Conservation (phyloP, 805 yeast species). For the Pichia ethanolica region DNA sequence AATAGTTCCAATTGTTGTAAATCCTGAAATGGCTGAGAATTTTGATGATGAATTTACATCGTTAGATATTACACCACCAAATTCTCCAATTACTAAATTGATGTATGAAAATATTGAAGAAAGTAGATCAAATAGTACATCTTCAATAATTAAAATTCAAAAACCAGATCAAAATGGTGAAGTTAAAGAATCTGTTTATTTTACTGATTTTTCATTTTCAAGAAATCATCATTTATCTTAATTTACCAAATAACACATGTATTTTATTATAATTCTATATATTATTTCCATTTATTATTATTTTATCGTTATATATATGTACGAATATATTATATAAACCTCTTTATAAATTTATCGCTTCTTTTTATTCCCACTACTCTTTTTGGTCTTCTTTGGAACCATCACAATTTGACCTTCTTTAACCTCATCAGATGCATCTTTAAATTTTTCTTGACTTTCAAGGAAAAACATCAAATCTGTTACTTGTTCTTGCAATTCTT, state of each 20-base stretch:
- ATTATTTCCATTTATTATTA: no score
- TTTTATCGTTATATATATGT: no score
- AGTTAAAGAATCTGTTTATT: slow-evolving; percentile 26
- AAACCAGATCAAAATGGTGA: slow-evolving; percentile 21
- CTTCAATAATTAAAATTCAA: slow-evolving; percentile 27
- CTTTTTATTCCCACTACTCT: background rate
- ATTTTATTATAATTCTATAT: no score
- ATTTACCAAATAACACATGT: background rate
- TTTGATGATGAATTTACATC: slow-evolving; percentile 75
- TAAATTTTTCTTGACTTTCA: slow-evolving; percentile 65
- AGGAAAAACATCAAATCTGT: slow-evolving; percentile 75
- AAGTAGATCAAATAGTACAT: slow-evolving; percentile 26
- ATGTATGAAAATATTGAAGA: slow-evolving; percentile 24
- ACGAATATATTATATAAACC: no score
- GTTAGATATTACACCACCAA: slow-evolving; percentile 44
- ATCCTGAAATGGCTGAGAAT: slow-evolving; percentile 78
- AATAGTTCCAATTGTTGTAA: slow-evolving; percentile 71
- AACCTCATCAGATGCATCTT: slow-evolving; percentile 63
- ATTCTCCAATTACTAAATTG: slow-evolving; percentile 25
- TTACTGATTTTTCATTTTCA: slow-evolving; percentile 27
- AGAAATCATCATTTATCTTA: slow-evolving; percentile 13
- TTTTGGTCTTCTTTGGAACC: slow-evolving; percentile 11
- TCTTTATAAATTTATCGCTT: background rate
- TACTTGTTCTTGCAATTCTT: slow-evolving; percentile 54
- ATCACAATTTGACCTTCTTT: slow-evolving; percentile 62